Conservation (phyloP, 768 basidiomycete genomes). For the Coprinopsis cinerea region DNA sequence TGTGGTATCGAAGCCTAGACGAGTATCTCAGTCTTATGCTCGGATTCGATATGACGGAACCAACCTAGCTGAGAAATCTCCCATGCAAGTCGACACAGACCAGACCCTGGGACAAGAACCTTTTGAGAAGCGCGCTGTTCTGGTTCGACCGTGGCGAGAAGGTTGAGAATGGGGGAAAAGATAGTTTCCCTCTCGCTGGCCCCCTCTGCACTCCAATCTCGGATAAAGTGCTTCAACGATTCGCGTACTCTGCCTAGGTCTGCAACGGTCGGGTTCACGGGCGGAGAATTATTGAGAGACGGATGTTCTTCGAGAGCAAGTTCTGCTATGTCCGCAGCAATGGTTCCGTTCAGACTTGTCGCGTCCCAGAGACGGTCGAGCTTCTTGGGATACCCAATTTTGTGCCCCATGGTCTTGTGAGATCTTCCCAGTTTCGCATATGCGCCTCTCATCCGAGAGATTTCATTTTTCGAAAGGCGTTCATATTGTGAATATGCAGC, state of each 20-base stretch:
- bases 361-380: slow-evolving; percentile 38
- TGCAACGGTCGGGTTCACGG: slow-evolving; percentile 16
- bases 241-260: slow-evolving; percentile 51
- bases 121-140: slow-evolving; percentile 26
- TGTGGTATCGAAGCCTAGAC: slow-evolving; percentile 47
- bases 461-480: slow-evolving; percentile 34
- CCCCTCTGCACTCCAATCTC: slow-evolving; percentile 66
- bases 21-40: not conserved
- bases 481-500: slow-evolving; percentile 40
- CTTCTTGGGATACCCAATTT: slow-evolving; percentile 50
- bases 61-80: slow-evolving; percentile 58
- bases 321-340: slow-evolving; percentile 37
- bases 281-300: slow-evolving; percentile 13
- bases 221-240: slow-evolving; percentile 60
- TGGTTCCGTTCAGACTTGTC: slow-evolving; percentile 30
- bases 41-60: slow-evolving; percentile 8
- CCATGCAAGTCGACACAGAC: slow-evolving; percentile 62
- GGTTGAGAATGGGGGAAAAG: slow-evolving; percentile 50
- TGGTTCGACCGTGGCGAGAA: slow-evolving; percentile 28
- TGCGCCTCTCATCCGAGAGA: slow-evolving; percentile 33
- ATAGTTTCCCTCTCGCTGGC: slow-evolving; percentile 45
- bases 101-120: slow-evolving; percentile 60
- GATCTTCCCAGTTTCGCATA: slow-evolving; percentile 38
- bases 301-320: slow-evolving; percentile 22
- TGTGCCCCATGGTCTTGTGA: slow-evolving; percentile 44